These are phyloP conservation scores for Thraustochytrium striatum DNA, from an alignment of 352 stramenopile species.

Conservation along the genomic window DNA sequence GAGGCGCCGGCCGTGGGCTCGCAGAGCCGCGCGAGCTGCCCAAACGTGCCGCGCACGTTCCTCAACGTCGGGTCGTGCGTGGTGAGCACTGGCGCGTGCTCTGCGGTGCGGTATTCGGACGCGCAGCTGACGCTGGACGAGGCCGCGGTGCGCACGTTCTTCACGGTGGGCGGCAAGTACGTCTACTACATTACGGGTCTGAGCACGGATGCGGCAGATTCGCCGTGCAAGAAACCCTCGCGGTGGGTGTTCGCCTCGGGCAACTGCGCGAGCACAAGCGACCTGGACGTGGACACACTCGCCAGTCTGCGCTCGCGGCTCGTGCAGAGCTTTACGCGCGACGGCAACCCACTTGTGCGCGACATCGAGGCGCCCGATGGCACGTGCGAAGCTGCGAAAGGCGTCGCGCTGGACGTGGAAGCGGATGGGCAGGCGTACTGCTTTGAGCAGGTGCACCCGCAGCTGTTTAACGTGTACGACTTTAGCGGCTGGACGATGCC, in stretches of 20 bases:
- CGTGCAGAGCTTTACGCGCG: not conserved
- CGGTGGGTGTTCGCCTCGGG: not conserved
- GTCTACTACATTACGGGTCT: conserved; percentile 49
- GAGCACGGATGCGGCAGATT: not conserved
- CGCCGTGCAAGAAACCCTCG: not conserved
- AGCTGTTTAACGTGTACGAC: conserved; percentile 49
- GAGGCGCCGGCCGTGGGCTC: not conserved
- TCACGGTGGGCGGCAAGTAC: conserved; percentile 1
- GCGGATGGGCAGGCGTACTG: not conserved
- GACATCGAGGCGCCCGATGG: not conserved
- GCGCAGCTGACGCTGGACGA: conserved; percentile 1
- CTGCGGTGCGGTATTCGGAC: not conserved
- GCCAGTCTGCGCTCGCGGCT: not conserved
- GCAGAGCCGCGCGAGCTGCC: not conserved
- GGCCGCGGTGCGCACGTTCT: conserved; percentile 22
- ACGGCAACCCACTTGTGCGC: not conserved
- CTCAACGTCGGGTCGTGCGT: conserved; percentile 48
- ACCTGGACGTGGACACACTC: not conserved
- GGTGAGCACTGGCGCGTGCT: conserved; percentile 17
- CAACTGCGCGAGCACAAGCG: not conserved
- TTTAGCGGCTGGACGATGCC: conserved; percentile 41
- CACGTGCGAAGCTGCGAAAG: not conserved
- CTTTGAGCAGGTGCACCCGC: conserved; percentile 40
- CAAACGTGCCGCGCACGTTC: conserved; percentile 46
- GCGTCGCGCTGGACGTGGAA: not conserved